Evolutionary conservation across 345 rosid genomes (phyloP).

Genomic region (Syzygium jambos): DNA sequence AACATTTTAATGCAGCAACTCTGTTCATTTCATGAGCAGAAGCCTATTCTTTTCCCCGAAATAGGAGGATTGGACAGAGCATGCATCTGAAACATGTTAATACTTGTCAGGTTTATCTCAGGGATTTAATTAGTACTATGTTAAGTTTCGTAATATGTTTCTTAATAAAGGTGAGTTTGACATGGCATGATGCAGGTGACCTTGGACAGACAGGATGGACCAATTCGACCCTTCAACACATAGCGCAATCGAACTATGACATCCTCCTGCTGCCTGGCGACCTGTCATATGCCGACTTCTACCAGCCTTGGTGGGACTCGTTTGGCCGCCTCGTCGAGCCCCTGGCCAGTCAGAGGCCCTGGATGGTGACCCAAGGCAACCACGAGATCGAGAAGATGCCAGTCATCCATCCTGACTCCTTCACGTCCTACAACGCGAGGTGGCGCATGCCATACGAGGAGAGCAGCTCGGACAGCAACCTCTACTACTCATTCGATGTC

Average conservation of each 20-base stretch:
- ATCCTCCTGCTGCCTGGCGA: slow-evolving; percentile 71
- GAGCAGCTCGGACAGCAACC: slow-evolving; percentile 60
- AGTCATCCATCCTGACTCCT: slow-evolving; percentile 21
- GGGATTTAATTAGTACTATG: no score
- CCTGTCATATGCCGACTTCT: slow-evolving; percentile 46
- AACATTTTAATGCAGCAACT: not conserved
- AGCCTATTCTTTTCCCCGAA: not conserved
- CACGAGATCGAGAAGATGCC: slow-evolving; percentile 63
- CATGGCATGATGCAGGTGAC: slow-evolving; percentile 35
- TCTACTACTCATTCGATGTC: slow-evolving; percentile 68
- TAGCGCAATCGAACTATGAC: slow-evolving; percentile 42
- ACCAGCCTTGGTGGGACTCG: slow-evolving; percentile 61
- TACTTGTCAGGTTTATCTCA: no score
- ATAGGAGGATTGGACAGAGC: not conserved
- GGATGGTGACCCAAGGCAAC: slow-evolving; percentile 94
- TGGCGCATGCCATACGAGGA: slow-evolving; percentile 73
- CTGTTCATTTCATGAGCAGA: not conserved
- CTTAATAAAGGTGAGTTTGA: not conserved
- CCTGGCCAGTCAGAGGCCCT: slow-evolving; percentile 67
- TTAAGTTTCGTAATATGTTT: not conserved
- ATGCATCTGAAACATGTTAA: not conserved
- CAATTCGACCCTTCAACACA: slow-evolving; percentile 49
- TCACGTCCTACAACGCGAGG: slow-evolving; percentile 68
- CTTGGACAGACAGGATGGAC: slow-evolving; percentile 77
- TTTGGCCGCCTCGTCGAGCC: slow-evolving; percentile 79